phyloP scores from a whole-genome alignment of 1,284 basidiomycete species.

The Melampsora americana region DNA sequence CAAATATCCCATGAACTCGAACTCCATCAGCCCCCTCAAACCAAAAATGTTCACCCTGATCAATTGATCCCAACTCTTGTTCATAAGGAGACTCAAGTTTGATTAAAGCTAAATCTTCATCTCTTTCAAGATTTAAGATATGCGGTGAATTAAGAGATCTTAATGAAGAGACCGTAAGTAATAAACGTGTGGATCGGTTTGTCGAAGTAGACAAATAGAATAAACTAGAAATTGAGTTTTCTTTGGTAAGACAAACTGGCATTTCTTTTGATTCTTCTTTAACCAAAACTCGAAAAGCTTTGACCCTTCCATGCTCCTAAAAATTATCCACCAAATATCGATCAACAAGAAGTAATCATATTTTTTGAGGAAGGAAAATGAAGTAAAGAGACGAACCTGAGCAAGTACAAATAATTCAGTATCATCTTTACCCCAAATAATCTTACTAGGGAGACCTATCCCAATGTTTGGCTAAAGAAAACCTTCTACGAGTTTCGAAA shows the following conservation, averaged over 20 bases:
- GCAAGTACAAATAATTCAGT: conserved; percentile 27
- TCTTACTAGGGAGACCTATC: conserved; percentile 46
- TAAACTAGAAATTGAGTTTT: conserved; percentile 7
- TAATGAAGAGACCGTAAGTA: conserved; percentile 27
- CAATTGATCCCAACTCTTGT: too few relatives aligned
- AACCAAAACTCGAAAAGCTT: conserved; percentile 29
- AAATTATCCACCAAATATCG: neutral
- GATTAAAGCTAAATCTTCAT: neutral
- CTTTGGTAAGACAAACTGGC: conserved; percentile 10
- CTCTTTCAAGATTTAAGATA: neutral
- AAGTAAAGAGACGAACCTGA: conserved; percentile 45
- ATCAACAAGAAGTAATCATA: too few relatives aligned
- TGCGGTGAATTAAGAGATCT: neutral
- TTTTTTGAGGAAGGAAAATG: conserved; percentile 43
- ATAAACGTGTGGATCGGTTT: neutral
- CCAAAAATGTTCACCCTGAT: conserved; percentile 32
- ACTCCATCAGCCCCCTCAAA: conserved; percentile 22
- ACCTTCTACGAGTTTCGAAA: conserved; percentile 28
- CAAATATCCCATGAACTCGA: conserved; percentile 25
- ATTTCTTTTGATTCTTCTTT: neutral
- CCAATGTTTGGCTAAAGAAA: conserved; percentile 46
- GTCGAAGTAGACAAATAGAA: conserved; percentile 4
- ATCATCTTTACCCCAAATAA: conserved; percentile 43
- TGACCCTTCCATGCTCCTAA: conserved; percentile 37
- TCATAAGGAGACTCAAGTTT: too few relatives aligned